phyloP scores from a whole-genome alignment of 371 early-diverging fungal genomes.

The Lichtheimia hyalospora region DNA sequence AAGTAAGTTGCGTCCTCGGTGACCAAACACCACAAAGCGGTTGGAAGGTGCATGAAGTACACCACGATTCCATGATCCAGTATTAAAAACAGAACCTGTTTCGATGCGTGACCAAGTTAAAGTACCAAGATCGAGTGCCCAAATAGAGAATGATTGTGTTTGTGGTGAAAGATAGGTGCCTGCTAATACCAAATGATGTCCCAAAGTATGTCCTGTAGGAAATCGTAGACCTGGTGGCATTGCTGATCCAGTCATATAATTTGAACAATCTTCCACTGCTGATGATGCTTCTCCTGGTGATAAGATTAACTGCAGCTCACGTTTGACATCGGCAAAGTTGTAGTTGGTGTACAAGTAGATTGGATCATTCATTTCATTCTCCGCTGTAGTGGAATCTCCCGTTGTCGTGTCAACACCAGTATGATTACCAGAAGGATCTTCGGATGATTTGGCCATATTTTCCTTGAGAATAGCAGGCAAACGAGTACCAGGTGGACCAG shows the following conservation, averaged over 20 bases:
- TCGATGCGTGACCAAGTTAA: conserved; percentile 67
- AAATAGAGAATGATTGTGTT: conserved; percentile 65
- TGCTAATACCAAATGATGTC: conserved; percentile 69
- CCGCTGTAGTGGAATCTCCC: conserved; percentile 4
- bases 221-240: conserved; percentile 78
- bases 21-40: conserved; percentile 72
- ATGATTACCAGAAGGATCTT: not conserved
- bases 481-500: conserved; percentile 30
- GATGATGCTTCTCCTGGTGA: conserved; percentile 46
- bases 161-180: conserved; percentile 73
- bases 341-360: conserved; percentile 79
- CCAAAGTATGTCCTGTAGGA: conserved; percentile 65
- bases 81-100: conserved; percentile 61
- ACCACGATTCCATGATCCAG: conserved; percentile 79
- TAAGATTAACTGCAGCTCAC: conserved; percentile 68
- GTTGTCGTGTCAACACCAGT: not conserved
- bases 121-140: conserved; percentile 64
- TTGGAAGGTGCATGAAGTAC: conserved; percentile 64
- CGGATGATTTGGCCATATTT: not conserved
- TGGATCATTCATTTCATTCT: conserved; percentile 23
- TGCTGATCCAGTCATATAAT: conserved; percentile 54
- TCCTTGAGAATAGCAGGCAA: conserved; percentile 17
- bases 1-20: conserved; percentile 63
- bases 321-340: conserved; percentile 77
- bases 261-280: conserved; percentile 60